phyloP scores from a whole-genome alignment of 2,329 filamentous ascomycete species.

The Cercospora nicotianae region DNA sequence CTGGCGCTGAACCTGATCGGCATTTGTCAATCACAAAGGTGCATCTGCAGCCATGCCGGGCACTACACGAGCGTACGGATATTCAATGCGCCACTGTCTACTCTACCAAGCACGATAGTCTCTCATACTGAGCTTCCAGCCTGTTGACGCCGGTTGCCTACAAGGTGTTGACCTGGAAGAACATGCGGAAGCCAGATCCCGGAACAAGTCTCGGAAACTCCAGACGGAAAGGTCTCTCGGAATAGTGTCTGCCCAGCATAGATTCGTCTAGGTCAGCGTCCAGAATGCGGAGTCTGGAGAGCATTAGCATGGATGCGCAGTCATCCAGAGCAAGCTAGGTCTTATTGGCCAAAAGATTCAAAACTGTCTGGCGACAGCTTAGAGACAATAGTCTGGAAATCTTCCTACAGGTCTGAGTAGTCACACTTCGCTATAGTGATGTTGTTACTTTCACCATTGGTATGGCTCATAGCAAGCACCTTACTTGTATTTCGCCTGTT shows the following conservation, averaged over 20 bases:
- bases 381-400: background rate
- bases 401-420: background rate
- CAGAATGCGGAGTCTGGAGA: background rate
- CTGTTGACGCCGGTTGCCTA: background rate
- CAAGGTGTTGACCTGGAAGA: background rate
- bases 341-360: background rate
- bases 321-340: background rate
- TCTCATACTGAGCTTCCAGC: background rate
- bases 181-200: background rate
- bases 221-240: background rate
- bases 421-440: background rate
- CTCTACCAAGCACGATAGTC: background rate
- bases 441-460: background rate
- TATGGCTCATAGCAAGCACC: background rate
- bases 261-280: background rate
- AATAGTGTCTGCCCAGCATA: background rate
- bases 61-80: background rate
- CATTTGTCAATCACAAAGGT: background rate
- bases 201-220: background rate
- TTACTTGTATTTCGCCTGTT: background rate
- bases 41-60: background rate
- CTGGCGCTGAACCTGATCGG: background rate
- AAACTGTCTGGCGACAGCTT: background rate
- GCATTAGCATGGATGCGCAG: background rate
- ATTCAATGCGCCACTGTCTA: background rate